Evolutionary conservation across 495 filamentous ascomycete species (phyloP).

Genomic region (Niebla homalea): DNA sequence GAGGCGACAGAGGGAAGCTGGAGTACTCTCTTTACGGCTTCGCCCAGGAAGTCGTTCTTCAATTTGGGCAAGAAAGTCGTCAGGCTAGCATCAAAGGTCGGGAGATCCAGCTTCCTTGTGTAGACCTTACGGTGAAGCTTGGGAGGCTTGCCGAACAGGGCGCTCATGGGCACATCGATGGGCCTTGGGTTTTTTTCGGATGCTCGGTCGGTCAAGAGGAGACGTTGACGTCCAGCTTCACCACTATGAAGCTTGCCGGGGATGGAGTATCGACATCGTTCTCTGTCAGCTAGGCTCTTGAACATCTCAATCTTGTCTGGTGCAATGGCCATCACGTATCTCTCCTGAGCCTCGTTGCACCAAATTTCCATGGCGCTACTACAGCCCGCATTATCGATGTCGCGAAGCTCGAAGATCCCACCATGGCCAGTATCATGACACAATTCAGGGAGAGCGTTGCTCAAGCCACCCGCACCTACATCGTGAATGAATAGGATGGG

Average conservation of each 20-base stretch:
- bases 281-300: conserved; percentile 66
- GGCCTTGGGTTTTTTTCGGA: conserved; percentile 61
- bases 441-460: conserved; percentile 84
- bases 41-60: conserved; percentile 49
- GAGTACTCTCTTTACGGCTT: conserved; percentile 70
- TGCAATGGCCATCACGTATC: conserved; percentile 80
- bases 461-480: conserved; percentile 87
- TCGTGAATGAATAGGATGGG: conserved; percentile 96
- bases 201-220: conserved; percentile 73
- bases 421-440: conserved; percentile 74
- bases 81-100: conserved; percentile 57
- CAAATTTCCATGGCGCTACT: conserved; percentile 55
- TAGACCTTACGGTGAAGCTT: conserved; percentile 70
- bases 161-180: conserved; percentile 84
- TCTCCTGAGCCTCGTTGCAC: conserved; percentile 93
- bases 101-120: conserved; percentile 54
- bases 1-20: conserved; percentile 80
- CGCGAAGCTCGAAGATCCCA: conserved; percentile 78
- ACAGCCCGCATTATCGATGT: conserved; percentile 77
- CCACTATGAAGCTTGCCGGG: conserved; percentile 68
- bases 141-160: conserved; percentile 82
- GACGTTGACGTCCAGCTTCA: conserved; percentile 44
- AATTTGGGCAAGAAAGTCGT: conserved; percentile 48
- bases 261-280: conserved; percentile 87
- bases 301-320: conserved; percentile 69